These are phyloP conservation scores for Fusarium napiforme DNA, from an alignment of 2,329 filamentous ascomycete genomes.

Conservation along the genomic window DNA sequence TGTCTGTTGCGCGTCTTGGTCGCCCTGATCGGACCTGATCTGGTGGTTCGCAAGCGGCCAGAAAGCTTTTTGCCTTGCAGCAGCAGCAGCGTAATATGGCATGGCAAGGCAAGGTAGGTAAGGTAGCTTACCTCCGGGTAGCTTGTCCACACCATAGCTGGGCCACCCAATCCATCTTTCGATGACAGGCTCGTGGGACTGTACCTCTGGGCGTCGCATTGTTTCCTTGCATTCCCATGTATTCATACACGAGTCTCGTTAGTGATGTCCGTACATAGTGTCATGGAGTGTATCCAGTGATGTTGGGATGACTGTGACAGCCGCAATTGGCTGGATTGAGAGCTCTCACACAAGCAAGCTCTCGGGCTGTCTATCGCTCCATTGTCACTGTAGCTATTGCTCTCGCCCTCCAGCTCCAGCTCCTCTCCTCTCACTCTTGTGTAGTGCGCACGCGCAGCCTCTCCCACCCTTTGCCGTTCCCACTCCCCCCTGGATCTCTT, in stretches of 20 bases:
- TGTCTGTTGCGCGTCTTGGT: constrained; percentile 31
- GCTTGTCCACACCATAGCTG: constrained; percentile 34
- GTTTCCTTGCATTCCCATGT: constrained; percentile 35
- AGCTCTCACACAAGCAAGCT: constrained; percentile 36
- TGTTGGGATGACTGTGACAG: constrained; percentile 23
- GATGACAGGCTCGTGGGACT: constrained; percentile 36
- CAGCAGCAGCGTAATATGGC: constrained; percentile 7
- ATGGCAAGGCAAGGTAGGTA: background rate
- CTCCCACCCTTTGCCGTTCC: constrained; percentile 40
- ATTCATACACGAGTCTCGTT: constrained; percentile 32
- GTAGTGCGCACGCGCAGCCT: constrained; percentile 32
- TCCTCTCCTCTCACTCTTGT: constrained; percentile 11
- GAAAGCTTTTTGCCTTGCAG: constrained; percentile 19
- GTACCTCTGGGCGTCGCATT: constrained; percentile 25
- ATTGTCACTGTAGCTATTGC: constrained; percentile 13
- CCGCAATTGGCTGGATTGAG: constrained; percentile 32
- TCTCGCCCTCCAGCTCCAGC: constrained; percentile 7
- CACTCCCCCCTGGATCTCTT: constrained; percentile 32
- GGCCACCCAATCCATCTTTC: constrained; percentile 32
- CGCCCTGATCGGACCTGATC: constrained; percentile 28
- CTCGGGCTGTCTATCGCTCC: constrained; percentile 21
- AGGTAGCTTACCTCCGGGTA: constrained; percentile 32
- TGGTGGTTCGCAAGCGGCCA: constrained; percentile 28
- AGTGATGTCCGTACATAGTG: constrained; percentile 27
- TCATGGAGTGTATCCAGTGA: constrained; percentile 40